Conservation (phyloP, 345 rosid species). For the Cardamine chenopodiifolia region DNA sequence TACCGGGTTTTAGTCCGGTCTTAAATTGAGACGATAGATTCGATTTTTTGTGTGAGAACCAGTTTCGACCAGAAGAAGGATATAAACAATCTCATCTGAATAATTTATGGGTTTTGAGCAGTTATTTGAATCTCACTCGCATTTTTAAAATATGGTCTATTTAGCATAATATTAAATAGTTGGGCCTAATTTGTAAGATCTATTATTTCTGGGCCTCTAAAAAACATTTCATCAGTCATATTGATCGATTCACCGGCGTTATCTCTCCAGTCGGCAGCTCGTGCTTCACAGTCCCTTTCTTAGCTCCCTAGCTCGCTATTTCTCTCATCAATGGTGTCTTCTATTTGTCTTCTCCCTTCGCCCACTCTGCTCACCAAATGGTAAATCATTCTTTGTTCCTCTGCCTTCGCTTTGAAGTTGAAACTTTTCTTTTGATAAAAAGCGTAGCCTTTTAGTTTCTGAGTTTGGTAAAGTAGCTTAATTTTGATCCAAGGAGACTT, state of each 20-base stretch:
- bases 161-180: background rate
- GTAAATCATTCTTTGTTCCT: conserved; percentile 38
- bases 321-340: conserved; percentile 44
- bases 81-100: too few relatives aligned
- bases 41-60: conserved; percentile 7
- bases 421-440: background rate
- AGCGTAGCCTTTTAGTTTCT: background rate
- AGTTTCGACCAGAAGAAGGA: background rate
- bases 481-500: background rate
- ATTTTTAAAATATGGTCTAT: background rate
- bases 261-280: conserved; percentile 21
- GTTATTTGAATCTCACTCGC: background rate
- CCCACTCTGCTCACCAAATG: conserved; percentile 37
- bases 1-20: conserved; percentile 20
- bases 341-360: conserved; percentile 39
- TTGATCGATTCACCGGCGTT: conserved; percentile 19
- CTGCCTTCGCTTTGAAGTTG: background rate
- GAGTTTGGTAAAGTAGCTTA: background rate
- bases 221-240: background rate
- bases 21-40: background rate
- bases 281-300: conserved; percentile 23
- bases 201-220: background rate
- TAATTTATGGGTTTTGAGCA: background rate
- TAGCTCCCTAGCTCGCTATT: background rate
- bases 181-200: conserved; percentile 14